phyloP scores from a whole-genome alignment of 768 basidiomycete genomes.

The Suillus alpinus region DNA sequence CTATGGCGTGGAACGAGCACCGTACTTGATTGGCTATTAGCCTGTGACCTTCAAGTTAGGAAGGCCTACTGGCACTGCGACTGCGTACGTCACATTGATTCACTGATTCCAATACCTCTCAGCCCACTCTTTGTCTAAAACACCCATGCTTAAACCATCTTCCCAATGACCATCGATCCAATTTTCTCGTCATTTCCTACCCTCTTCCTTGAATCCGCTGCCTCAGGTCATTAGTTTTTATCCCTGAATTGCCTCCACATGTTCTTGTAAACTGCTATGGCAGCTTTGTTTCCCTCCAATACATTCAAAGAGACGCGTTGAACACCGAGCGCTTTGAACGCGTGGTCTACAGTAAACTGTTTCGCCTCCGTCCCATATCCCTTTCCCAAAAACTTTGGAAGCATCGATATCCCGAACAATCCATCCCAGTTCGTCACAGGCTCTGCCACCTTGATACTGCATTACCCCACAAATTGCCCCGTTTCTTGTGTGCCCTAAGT shows the following conservation, averaged over 20 bases:
- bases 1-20: too few species aligned
- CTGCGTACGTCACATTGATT: not conserved
- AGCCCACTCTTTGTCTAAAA: conserved; percentile 33
- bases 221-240: not conserved
- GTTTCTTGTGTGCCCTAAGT: too few species aligned
- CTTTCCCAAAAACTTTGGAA: conserved; percentile 22
- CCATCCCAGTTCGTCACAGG: conserved; percentile 26
- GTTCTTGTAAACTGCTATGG: conserved; percentile 27
- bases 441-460: conserved; percentile 14
- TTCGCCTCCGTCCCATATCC: conserved; percentile 23
- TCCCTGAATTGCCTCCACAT: conserved; percentile 22
- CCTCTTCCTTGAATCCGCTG: conserved; percentile 35
- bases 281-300: conserved; percentile 14
- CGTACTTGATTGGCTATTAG: too few species aligned
- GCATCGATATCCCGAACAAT: conserved; percentile 22
- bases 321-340: conserved; percentile 21
- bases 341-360: conserved; percentile 18
- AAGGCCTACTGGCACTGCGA: too few species aligned
- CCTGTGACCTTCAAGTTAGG: too few species aligned
- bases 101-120: not conserved
- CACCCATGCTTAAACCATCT: conserved; percentile 30
- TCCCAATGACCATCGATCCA: conserved; percentile 33
- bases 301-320: conserved; percentile 30
- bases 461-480: conserved; percentile 19
- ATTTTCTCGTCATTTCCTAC: conserved; percentile 25